phyloP scores from a whole-genome alignment of 176 grass and related monocot species.

The Zizania latifolia region DNA sequence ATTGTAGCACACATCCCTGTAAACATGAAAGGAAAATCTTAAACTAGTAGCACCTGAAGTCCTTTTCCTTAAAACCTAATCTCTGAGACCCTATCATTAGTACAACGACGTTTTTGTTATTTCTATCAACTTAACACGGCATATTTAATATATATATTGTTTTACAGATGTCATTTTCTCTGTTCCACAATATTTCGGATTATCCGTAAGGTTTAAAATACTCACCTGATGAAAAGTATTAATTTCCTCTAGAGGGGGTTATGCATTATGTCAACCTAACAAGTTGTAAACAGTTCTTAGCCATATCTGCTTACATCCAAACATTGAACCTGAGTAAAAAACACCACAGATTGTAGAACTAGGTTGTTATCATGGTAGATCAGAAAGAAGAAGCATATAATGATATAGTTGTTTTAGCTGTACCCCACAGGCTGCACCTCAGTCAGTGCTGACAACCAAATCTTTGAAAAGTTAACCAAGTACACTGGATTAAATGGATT shows the following conservation, averaged over 20 bases:
- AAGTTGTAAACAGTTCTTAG: not conserved
- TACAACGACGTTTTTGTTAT: not conserved
- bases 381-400: no score
- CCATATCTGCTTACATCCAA: not conserved
- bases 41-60: not conserved
- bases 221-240: no score
- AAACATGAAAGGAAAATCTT: not conserved
- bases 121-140: not conserved
- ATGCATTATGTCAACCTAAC: no score
- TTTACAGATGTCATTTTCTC: no score
- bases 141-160: not conserved
- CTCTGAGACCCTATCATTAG: not conserved
- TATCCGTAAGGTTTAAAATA: no score
- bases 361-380: not conserved
- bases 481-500: not conserved
- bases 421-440: not conserved
- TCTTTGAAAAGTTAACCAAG: conserved; percentile 5
- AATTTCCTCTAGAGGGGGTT: no score
- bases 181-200: no score
- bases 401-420: not conserved
- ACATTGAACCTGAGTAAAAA: no score
- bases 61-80: not conserved
- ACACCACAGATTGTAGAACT: not conserved
- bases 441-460: not conserved
- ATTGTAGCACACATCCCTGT: not conserved